Base-by-base conservation (phyloP, 2,329 filamentous ascomycete species). In the Epichloe glyceriae region DNA sequence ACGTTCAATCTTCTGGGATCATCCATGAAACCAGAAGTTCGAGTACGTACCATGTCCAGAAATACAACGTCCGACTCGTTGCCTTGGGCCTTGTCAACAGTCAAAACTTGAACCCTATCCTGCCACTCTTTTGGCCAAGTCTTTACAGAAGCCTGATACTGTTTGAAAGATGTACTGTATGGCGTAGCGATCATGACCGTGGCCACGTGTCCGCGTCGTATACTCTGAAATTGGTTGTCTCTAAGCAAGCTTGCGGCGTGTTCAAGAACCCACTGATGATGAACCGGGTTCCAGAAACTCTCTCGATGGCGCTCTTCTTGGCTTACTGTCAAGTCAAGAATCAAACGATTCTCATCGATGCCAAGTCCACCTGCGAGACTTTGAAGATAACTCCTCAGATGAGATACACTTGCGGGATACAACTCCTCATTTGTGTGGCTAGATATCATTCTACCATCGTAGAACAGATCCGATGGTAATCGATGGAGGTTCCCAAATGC, bases 61-160 rank as follows among this genome's bases (percentile, higher is more conserved):
- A 73, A 68, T 0, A 75, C 70, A 5, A 73, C 61, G 40, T 75
- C 73, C 0, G 73, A 71, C 51, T 75, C 70, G 14, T 72, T 70
- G 0, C 73, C 73, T 39, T 74, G 72, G 0, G 70, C 67, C 4
- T 65, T 70, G 47, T 74, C 73, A 1, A 74, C 65, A 0, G 72
- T 75, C 17, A 72, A 55, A 0, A 71, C 65, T 22, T 69, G 61
- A 0, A 73, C 65, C 1, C 70, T 59, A 0, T 54, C 34, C 43
- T 62, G 60, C 45, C 54, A 61, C 11, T 61, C 55, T 1, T 46
- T 12, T 0, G 64, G 62, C 57, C 66, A 61, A 2, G 53, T 43
- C 10, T 58, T 60, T 0, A 64, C 59, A 0, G 62, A 55, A 0
- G 57, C 51, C 3, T 57, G 51, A 49, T 75, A 75, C 12, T 67